A percentile compares a stretch with the other conserved stretches of the same genome.
These are phyloP conservation scores for Primulina tabacum DNA, from an alignment of 257 asterid species.

Conservation along the genomic window DNA sequence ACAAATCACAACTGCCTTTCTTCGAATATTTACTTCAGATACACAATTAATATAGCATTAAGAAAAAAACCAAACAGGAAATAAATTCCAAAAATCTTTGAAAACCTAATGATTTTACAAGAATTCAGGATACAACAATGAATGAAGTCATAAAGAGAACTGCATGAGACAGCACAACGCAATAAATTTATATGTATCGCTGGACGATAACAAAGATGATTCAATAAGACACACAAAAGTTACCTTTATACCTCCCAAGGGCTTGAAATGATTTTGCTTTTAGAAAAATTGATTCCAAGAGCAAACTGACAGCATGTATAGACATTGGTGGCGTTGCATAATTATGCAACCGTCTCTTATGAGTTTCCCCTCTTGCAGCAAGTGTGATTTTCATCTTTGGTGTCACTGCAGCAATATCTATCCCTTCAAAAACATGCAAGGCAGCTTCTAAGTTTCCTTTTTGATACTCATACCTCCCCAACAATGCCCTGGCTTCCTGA, in stretches of 20 bases:
- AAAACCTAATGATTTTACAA: constrained; percentile 13
- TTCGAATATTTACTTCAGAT: neutral
- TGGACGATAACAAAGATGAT: constrained; percentile 5
- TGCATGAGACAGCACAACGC: constrained; percentile 4
- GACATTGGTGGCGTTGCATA: constrained; percentile 69
- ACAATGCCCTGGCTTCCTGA: constrained; percentile 96
- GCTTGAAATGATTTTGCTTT: constrained; percentile 82
- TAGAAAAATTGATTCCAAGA: constrained; percentile 75
- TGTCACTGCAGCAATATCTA: constrained; percentile 64
- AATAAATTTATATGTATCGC: neutral
- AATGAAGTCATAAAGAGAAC: constrained; percentile 13
- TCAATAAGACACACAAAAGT: constrained; percentile 6
- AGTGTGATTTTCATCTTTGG: constrained; percentile 75
- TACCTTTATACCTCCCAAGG: constrained; percentile 89
- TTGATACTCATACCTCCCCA: constrained; percentile 90
- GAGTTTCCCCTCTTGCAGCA: constrained; percentile 50
- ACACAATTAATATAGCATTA: neutral
- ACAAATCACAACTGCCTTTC: neutral
- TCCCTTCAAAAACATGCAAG: constrained; percentile 89
- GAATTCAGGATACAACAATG: neutral
- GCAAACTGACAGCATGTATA: constrained; percentile 76
- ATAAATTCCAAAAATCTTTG: constrained; percentile 9
- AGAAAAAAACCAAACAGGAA: constrained; percentile 3
- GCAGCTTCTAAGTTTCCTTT: constrained; percentile 91
- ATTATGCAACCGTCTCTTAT: constrained; percentile 50